phyloP scores from a whole-genome alignment of 352 stramenopile species.

The Phytophthora sp. region DNA sequence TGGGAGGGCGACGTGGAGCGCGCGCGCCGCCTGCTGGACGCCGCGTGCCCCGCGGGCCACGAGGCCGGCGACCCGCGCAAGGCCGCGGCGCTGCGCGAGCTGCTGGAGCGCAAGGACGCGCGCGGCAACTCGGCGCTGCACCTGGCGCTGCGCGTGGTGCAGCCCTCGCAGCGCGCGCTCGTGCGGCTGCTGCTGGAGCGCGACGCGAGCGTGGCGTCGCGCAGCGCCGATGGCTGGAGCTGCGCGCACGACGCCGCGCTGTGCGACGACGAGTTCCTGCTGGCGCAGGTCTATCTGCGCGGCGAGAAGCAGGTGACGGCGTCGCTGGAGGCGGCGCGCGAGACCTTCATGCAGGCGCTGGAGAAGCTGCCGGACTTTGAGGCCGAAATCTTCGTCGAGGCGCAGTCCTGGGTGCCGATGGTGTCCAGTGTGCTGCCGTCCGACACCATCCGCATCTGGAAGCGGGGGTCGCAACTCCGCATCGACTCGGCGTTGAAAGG shows the following conservation, averaged over 20 bases:
- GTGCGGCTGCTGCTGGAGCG: conserved; percentile 63
- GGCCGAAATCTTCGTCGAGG: conserved; percentile 79
- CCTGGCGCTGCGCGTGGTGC: conserved; percentile 70
- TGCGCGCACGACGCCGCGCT: conserved; percentile 79
- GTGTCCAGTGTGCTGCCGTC: conserved; percentile 82
- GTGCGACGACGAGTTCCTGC: conserved; percentile 75
- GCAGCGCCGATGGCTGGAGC: conserved; percentile 67
- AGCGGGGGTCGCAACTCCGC: conserved; percentile 70
- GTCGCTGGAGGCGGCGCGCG: conserved; percentile 51
- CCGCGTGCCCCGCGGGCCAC: conserved; percentile 9
- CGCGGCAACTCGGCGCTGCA: conserved; percentile 77
- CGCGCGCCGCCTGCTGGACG: conserved; percentile 41
- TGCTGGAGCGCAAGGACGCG: conserved; percentile 63
- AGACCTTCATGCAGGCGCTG: conserved; percentile 64
- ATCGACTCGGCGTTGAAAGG: conserved; percentile 79
- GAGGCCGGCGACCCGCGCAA: conserved; percentile 9
- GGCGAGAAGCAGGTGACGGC: conserved; percentile 68
- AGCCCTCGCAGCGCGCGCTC: conserved; percentile 64
- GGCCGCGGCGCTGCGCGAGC: conserved; percentile 26
- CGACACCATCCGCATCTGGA: conserved; percentile 75
- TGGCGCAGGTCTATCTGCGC: conserved; percentile 70
- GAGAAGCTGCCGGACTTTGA: conserved; percentile 80
- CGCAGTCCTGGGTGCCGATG: conserved; percentile 82
- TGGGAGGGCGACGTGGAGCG: conserved; percentile 66
- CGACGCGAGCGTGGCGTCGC: conserved; percentile 35